Percentiles rank a stretch among this genome's conserved stretches.
Conservation (phyloP, 2,329 filamentous ascomycete species). For the Xylaria digitata region DNA sequence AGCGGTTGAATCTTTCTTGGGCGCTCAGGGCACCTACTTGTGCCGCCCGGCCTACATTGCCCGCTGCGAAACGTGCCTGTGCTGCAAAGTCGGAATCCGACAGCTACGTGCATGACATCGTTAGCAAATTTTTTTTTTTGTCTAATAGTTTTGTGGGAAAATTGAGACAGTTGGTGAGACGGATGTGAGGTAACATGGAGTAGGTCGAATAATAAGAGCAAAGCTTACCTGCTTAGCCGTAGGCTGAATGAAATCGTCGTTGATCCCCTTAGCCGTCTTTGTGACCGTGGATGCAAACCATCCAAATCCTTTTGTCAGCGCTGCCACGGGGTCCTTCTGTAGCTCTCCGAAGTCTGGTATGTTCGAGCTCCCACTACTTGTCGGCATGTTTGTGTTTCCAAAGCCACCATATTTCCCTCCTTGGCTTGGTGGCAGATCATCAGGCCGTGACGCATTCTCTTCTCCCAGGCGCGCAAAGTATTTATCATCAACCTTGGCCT, state of each 20-base stretch:
- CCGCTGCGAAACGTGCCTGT: constrained; percentile 70
- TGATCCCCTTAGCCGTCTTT: constrained; percentile 91
- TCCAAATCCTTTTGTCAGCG: constrained; percentile 90
- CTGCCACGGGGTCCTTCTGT: constrained; percentile 88
- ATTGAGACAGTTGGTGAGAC: neutral
- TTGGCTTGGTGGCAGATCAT: constrained; percentile 82
- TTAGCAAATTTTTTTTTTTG: constrained; percentile 13
- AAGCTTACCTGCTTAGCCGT: constrained; percentile 82
- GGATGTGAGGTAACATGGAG: neutral
- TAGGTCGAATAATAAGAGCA: constrained; percentile 40
- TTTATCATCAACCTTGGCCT: constrained; percentile 79
- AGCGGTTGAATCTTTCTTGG: constrained; percentile 82
- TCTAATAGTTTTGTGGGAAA: neutral
- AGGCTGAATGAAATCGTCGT: constrained; percentile 91
- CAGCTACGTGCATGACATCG: constrained; percentile 63
- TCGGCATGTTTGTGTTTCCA: constrained; percentile 76
- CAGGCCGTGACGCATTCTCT: constrained; percentile 82
- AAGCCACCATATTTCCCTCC: constrained; percentile 95
- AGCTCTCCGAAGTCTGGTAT: constrained; percentile 85
- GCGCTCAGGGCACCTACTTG: constrained; percentile 78
- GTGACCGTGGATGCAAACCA: constrained; percentile 91
- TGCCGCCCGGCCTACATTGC: constrained; percentile 74
- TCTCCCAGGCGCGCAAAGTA: constrained; percentile 89
- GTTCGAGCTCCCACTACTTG: constrained; percentile 54
- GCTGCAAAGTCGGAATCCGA: constrained; percentile 82